These are phyloP conservation scores for Postia placenta DNA, from an alignment of 768 basidiomycete species.

Conservation along the genomic window DNA sequence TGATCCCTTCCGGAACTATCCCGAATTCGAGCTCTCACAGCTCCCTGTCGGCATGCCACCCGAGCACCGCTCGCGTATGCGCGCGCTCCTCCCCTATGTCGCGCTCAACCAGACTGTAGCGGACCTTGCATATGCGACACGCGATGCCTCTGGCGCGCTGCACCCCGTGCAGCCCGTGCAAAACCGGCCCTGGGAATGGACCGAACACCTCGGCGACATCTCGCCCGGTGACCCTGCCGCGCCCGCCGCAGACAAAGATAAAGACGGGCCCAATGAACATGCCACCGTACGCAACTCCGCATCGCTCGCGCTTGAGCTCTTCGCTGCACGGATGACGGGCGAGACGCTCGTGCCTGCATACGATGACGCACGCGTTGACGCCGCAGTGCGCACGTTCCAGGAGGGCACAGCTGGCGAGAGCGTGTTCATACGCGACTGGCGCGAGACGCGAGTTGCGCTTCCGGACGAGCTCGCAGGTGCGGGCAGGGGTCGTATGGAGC, in stretches of 20 bases:
- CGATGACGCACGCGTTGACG: slow-evolving; percentile 30
- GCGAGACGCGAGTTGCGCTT: slow-evolving; percentile 54
- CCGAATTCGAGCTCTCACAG: slow-evolving; percentile 40
- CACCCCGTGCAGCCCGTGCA: slow-evolving; percentile 47
- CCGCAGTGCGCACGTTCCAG: slow-evolving; percentile 53
- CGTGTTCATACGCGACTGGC: slow-evolving; percentile 70
- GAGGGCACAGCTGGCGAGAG: slow-evolving; percentile 59
- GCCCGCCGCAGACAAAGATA: slow-evolving; percentile 40
- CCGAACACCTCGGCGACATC: slow-evolving; percentile 67
- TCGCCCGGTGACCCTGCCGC: slow-evolving; percentile 21
- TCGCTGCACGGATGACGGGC: slow-evolving; percentile 59
- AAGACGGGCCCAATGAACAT: slow-evolving; percentile 34
- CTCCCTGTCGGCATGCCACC: slow-evolving; percentile 51
- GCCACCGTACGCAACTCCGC: slow-evolving; percentile 54
- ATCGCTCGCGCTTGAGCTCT: slow-evolving; percentile 68
- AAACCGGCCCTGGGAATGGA: slow-evolving; percentile 86
- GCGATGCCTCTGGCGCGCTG: slow-evolving; percentile 46
- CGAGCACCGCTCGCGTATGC: slow-evolving; percentile 52
- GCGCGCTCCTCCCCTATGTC: slow-evolving; percentile 50
- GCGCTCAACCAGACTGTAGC: slow-evolving; percentile 45
- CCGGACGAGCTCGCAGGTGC: slow-evolving; percentile 25
- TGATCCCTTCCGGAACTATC: slow-evolving; percentile 65
- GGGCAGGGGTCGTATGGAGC: slow-evolving; percentile 18
- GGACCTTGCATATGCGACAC: slow-evolving; percentile 53
- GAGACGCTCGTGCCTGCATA: slow-evolving; percentile 38